These are phyloP conservation scores for Aquanectria penicillioides DNA, from an alignment of 2,329 filamentous ascomycete species.

Conservation along the genomic window DNA sequence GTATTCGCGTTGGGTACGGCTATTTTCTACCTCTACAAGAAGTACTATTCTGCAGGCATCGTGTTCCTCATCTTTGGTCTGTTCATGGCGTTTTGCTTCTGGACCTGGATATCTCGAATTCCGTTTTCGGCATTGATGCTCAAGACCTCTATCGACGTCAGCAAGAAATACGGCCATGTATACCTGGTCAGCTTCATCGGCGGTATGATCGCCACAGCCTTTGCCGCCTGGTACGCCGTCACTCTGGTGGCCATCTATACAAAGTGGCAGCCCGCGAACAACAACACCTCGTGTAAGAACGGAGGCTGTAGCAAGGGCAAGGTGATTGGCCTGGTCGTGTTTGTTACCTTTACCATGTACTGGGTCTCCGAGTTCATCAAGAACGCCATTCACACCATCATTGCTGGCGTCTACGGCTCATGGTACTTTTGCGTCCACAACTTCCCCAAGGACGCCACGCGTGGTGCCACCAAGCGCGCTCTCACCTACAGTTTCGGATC, in stretches of 20 bases:
- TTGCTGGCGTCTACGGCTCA: slow-evolving; percentile 88
- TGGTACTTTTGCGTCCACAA: slow-evolving; percentile 86
- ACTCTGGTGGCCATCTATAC: slow-evolving; percentile 89
- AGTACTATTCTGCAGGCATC: slow-evolving; percentile 85
- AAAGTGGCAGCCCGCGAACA: slow-evolving; percentile 74
- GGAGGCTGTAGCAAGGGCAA: slow-evolving; percentile 77
- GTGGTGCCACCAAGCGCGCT: slow-evolving; percentile 82
- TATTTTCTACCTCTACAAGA: slow-evolving; percentile 82
- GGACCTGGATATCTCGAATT: slow-evolving; percentile 88
- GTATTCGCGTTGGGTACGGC: slow-evolving; percentile 85
- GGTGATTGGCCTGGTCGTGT: slow-evolving; percentile 86
- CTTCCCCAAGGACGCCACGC: slow-evolving; percentile 81
- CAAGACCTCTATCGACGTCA: slow-evolving; percentile 84
- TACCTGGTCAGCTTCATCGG: slow-evolving; percentile 88
- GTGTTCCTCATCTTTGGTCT: slow-evolving; percentile 81
- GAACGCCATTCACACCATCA: slow-evolving; percentile 88
- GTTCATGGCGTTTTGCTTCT: slow-evolving; percentile 85
- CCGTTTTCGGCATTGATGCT: slow-evolving; percentile 93
- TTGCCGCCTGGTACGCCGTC: slow-evolving; percentile 86
- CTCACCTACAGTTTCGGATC: slow-evolving; percentile 93
- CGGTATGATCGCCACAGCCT: slow-evolving; percentile 77
- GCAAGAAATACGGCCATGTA: slow-evolving; percentile 85
- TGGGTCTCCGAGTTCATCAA: slow-evolving; percentile 96
- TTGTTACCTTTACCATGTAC: slow-evolving; percentile 90
- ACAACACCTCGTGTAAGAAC: slow-evolving; percentile 63